Conservation (phyloP, 2,329 filamentous ascomycete genomes). For the Tricladium varicosporioides region DNA sequence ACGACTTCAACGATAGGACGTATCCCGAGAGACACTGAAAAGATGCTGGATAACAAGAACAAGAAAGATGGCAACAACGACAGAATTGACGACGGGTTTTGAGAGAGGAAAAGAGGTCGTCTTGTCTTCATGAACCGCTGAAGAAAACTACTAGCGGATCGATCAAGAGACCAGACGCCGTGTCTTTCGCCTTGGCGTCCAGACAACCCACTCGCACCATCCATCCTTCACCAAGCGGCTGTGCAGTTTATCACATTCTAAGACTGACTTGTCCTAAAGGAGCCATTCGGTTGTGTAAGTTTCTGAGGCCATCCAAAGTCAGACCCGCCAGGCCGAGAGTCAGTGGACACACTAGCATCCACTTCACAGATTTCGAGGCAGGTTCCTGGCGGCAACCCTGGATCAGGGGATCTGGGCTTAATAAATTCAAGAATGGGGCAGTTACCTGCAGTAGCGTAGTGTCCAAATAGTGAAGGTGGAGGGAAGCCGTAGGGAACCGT, state of each 20-base stretch:
- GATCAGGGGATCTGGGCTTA: background rate
- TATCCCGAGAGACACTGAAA: constrained; percentile 11
- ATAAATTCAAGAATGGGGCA: background rate
- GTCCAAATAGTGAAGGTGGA: background rate
- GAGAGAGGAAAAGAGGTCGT: background rate
- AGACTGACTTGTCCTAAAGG: background rate
- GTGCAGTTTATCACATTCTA: background rate
- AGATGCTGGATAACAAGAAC: constrained; percentile 5
- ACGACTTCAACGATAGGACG: constrained; percentile 16
- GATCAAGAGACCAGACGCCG: background rate
- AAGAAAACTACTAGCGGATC: background rate
- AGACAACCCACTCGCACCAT: background rate
- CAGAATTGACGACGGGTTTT: background rate
- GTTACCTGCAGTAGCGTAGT: background rate
- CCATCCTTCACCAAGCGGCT: background rate
- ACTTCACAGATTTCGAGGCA: background rate
- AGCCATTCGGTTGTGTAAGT: background rate
- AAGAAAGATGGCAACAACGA: background rate
- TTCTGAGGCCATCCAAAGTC: background rate
- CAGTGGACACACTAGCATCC: background rate
- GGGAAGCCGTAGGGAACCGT: background rate
- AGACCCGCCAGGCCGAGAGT: background rate
- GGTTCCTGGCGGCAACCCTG: background rate
- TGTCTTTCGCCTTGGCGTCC: background rate
- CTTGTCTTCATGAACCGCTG: background rate